These are phyloP conservation scores for Nothophytophthora sp. DNA, from an alignment of 352 stramenopile genomes.

Conservation along the genomic window DNA sequence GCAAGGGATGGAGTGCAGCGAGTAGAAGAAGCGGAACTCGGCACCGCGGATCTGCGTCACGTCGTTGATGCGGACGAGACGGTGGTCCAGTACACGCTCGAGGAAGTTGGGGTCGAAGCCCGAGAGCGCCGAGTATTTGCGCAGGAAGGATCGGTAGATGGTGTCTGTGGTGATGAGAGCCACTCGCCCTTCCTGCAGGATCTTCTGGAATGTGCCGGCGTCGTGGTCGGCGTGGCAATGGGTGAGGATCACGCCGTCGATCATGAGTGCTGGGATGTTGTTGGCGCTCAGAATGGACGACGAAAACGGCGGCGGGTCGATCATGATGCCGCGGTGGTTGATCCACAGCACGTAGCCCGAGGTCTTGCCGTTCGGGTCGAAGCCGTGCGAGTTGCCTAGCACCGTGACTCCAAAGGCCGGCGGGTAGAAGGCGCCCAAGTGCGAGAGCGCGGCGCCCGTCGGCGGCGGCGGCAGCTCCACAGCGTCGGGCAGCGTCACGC, in stretches of 20 bases:
- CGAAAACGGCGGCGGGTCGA: conserved; percentile 94
- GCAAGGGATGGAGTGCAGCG: conserved; percentile 95
- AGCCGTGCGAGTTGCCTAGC: conserved; percentile 95
- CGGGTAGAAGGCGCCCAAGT: conserved; percentile 87
- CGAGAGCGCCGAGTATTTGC: conserved; percentile 96
- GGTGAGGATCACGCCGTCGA: conserved; percentile 96
- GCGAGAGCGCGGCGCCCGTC: conserved; percentile 26
- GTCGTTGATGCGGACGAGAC: conserved; percentile 92
- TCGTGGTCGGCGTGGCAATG: conserved; percentile 97
- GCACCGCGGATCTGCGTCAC: conserved; percentile 94
- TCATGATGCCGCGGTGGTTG: conserved; percentile 96
- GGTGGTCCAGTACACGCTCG: conserved; percentile 91
- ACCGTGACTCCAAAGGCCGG: conserved; percentile 96
- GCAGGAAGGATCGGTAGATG: conserved; percentile 96
- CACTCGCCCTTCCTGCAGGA: conserved; percentile 93
- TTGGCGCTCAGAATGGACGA: conserved; percentile 84
- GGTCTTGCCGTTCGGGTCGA: conserved; percentile 93
- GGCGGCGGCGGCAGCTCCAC: conserved; percentile 56
- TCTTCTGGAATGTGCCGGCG: conserved; percentile 97
- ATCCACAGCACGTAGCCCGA: conserved; percentile 98
- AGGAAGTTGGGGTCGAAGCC: conserved; percentile 92
- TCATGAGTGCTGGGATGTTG: conserved; percentile 91
- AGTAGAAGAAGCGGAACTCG: conserved; percentile 97
- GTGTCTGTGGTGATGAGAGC: conserved; percentile 96
- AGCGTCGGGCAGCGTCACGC: conserved; percentile 53